Evolutionary conservation across 108 stramenopile species (phyloP).

Genomic region (Parmales sp.): DNA sequence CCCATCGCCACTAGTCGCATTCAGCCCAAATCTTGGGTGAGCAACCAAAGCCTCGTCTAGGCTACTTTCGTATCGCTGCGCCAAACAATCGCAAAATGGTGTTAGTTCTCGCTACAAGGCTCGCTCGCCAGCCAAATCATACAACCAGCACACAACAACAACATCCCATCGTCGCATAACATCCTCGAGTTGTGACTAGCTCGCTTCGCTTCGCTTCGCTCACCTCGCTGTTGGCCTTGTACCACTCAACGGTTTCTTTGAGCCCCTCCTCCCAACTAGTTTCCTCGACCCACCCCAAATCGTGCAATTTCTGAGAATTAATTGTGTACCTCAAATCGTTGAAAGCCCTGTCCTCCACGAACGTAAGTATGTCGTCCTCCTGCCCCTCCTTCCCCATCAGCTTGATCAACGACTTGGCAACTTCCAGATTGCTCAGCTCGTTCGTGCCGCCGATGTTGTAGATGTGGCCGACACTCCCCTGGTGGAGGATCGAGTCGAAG

Average conservation of each 20-base stretch:
- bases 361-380: conserved; percentile 59
- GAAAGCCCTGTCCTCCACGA: conserved; percentile 90
- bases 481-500: conserved; percentile 89
- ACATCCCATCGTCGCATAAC: too few relatives aligned
- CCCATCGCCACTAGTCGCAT: too few relatives aligned
- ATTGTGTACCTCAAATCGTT: conserved; percentile 99
- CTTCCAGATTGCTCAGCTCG: conserved; percentile 74
- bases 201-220: too few relatives aligned
- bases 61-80: too few relatives aligned
- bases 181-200: too few relatives aligned
- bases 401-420: conserved; percentile 71
- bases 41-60: too few relatives aligned
- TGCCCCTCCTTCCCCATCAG: conserved; percentile 56
- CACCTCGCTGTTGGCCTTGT: conserved; percentile 70
- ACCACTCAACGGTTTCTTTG: conserved; percentile 89
- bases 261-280: conserved; percentile 94
- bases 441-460: conserved; percentile 97
- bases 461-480: conserved; percentile 75
- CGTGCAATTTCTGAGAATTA: conserved; percentile 68
- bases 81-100: too few relatives aligned
- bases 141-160: too few relatives aligned
- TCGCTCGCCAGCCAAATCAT: too few relatives aligned
- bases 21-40: too few relatives aligned
- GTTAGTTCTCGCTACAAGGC: too few relatives aligned
- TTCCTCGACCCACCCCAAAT: conserved; percentile 84